Evolutionary conservation across 768 basidiomycete genomes (phyloP), one percentile per base, ranked within the genome.

Genomic region (Auriscalpium orientale): DNA sequence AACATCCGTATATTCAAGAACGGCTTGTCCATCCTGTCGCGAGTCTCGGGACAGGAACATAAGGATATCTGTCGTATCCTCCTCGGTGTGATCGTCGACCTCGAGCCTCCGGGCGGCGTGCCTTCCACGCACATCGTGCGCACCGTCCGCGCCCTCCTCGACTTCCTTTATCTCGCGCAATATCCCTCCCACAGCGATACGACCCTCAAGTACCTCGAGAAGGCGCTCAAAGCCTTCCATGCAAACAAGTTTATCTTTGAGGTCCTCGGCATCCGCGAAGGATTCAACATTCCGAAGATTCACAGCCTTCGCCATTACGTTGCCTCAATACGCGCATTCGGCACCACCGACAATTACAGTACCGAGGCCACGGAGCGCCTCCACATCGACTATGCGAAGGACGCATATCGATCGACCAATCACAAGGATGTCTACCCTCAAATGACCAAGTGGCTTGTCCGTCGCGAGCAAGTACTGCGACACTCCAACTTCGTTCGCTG

Each of bases 291-390:
- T 0, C 66, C 64, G 0, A 70, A 69, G 50, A 43, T 67, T 0
- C 64, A 66, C 35, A 40, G 49, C 10, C 56, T 64, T 0, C 47
- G 56, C 1, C 68, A 69, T 34, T 65, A 65, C 28, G 11, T 7
- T 8, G 22, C 18, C 0, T 57, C 54, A 0, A 66, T 69, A 18
- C 43, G 89, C 91, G 64, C 88, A 88, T 7, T 92, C 88, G 0
- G 82, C 89, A 1, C 73, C 0, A 53, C 61, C 0, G 65, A 65
- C 44, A 65, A 65, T 46, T 66, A 62, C 48, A 55, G 49, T 20
- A 55, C 46, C 4, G 46, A 49, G 44, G 59, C 55, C 22, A 57
- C 53, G 22, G 64, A 49, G 52, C 62, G 34, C 43, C 53, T 49
- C 51, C 56, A 56, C n/a, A 56, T 56, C 1, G 56, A 56, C 21